Percentiles rank a stretch among this genome's conserved stretches.
phyloP scores from a whole-genome alignment of 805 yeast species.

The Blastobotrys terrestris region DNA sequence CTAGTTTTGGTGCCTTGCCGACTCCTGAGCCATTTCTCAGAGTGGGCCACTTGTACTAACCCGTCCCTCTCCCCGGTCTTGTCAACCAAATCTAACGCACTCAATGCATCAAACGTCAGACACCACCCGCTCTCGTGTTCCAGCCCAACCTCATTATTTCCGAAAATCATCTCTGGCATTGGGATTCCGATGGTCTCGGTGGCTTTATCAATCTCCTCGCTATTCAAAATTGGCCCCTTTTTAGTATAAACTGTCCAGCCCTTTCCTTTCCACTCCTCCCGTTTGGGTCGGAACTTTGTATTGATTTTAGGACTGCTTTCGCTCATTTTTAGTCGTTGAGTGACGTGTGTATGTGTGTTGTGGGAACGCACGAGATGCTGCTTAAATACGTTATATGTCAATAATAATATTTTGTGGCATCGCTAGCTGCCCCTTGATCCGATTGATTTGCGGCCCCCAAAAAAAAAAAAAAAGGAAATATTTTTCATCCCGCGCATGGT shows the following conservation, averaged over 20 bases:
- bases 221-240: slow-evolving; percentile 70
- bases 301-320: neutral
- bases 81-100: slow-evolving; percentile 59
- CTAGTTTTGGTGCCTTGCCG: slow-evolving; percentile 24
- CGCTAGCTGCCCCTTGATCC: neutral
- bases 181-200: slow-evolving; percentile 65
- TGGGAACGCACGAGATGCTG: neutral
- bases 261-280: slow-evolving; percentile 35
- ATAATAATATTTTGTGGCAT: neutral
- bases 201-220: slow-evolving; percentile 65
- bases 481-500: neutral
- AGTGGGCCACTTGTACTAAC: slow-evolving; percentile 70
- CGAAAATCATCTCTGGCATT: slow-evolving; percentile 96
- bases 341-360: neutral
- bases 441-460: neutral
- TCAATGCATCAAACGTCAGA: slow-evolving; percentile 67
- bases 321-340: neutral
- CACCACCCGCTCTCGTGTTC: slow-evolving; percentile 39
- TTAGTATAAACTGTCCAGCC: slow-evolving; percentile 73
- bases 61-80: slow-evolving; percentile 45
- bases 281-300: slow-evolving; percentile 1
- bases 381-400: neutral
- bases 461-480: too few relatives aligned
- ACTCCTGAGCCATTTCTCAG: slow-evolving; percentile 66
- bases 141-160: slow-evolving; percentile 62